These are phyloP conservation scores for Lactifluus rugatus DNA, from an alignment of 768 basidiomycete species.

Conservation along the genomic window DNA sequence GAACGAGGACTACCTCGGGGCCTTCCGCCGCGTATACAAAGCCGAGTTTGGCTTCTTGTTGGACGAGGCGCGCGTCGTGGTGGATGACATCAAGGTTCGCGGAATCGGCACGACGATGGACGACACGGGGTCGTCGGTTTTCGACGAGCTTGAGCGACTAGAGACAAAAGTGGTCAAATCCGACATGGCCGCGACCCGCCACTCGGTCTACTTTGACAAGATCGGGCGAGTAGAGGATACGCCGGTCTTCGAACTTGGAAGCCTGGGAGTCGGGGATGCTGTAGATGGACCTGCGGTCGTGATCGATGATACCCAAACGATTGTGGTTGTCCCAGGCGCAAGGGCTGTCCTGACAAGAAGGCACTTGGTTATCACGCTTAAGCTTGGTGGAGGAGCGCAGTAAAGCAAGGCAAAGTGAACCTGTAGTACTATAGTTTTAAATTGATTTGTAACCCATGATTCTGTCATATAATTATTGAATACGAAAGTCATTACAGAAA, in stretches of 20 bases:
- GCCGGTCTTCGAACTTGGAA: slow-evolving; percentile 67
- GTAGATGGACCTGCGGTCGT: slow-evolving; percentile 87
- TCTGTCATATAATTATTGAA: too few species aligned
- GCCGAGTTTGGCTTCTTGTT: slow-evolving; percentile 88
- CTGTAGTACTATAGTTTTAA: neutral
- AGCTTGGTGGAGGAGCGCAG: slow-evolving; percentile 27
- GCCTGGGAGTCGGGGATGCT: slow-evolving; percentile 57
- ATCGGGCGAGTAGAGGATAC: slow-evolving; percentile 67
- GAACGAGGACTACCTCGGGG: slow-evolving; percentile 63
- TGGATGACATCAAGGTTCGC: slow-evolving; percentile 89
- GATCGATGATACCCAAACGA: slow-evolving; percentile 92
- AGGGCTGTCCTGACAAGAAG: slow-evolving; percentile 57
- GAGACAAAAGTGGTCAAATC: slow-evolving; percentile 30
- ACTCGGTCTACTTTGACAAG: slow-evolving; percentile 77
- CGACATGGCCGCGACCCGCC: slow-evolving; percentile 39
- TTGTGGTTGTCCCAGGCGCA: slow-evolving; percentile 73
- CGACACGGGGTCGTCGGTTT: slow-evolving; percentile 68
- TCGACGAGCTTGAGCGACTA: slow-evolving; percentile 57
- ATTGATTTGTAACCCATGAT: too few species aligned
- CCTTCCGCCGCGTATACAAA: slow-evolving; percentile 75
- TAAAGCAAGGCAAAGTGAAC: neutral
- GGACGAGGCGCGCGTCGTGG: slow-evolving; percentile 71
- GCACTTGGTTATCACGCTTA: slow-evolving; percentile 50
- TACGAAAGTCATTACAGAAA: neutral
- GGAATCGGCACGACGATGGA: slow-evolving; percentile 90